These are phyloP conservation scores for Candida caryicola DNA, from an alignment of 805 yeast genomes.

Conservation along the genomic window DNA sequence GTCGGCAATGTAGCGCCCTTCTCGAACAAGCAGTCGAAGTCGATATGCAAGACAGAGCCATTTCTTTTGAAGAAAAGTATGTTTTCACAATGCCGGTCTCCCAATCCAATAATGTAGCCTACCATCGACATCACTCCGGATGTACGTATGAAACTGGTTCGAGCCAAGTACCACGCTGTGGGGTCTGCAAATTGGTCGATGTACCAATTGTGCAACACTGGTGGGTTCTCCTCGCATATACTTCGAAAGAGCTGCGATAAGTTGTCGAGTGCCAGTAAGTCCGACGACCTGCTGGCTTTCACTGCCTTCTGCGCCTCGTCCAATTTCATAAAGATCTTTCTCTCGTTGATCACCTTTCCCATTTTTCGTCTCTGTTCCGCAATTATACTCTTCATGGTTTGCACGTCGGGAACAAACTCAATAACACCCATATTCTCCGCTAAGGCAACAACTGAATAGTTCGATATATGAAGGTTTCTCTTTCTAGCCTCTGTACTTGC, in stretches of 20 bases:
- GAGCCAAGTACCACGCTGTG: conserved; percentile 75
- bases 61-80: conserved; percentile 66
- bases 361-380: conserved; percentile 19
- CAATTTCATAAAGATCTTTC: conserved; percentile 23
- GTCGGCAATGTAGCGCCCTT: conserved; percentile 69
- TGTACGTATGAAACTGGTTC: conserved; percentile 72
- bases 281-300: conserved; percentile 14
- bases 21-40: conserved; percentile 93
- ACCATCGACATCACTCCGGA: conserved; percentile 97
- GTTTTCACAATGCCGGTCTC: conserved; percentile 96
- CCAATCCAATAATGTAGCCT: conserved; percentile 89
- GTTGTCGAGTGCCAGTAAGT: conserved; percentile 10
- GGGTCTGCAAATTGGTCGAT: conserved; percentile 89
- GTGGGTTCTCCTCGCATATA: conserved; percentile 45
- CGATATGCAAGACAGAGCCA: conserved; percentile 88
- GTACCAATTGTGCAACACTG: conserved; percentile 85
- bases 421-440: conserved; percentile 86
- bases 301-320: conserved; percentile 23
- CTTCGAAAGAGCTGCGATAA: conserved; percentile 22
- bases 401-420: conserved; percentile 80
- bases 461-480: conserved; percentile 65
- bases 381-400: conserved; percentile 62
- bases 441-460: conserved; percentile 86
- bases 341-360: conserved; percentile 20
- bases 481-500: conserved; percentile 70